A percentile compares a stretch with the other conserved stretches of the same genome.
Conservation (phyloP, 108 stramenopile genomes). For the Pseudonitzschia delicatissima region DNA sequence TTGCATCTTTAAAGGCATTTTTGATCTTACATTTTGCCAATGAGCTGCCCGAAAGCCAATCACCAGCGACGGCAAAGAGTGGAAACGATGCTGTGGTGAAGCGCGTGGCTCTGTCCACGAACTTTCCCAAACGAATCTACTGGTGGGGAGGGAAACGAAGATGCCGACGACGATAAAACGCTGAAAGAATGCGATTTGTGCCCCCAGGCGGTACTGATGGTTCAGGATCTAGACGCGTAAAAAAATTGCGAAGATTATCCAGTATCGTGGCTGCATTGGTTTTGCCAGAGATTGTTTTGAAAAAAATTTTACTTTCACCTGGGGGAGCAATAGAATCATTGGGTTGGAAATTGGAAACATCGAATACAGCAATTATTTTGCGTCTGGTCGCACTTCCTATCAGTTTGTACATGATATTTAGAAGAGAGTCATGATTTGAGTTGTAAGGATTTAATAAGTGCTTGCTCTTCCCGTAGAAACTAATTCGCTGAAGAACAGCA, state of each 20-base stretch:
- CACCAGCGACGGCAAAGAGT: too few species aligned
- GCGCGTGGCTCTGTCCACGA: conserved; percentile 67
- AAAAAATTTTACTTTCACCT: not conserved
- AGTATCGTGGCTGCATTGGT: too few species aligned
- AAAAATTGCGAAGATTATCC: not conserved
- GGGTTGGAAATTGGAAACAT: too few species aligned
- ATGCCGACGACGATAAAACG: conserved; percentile 36
- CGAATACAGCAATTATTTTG: too few species aligned
- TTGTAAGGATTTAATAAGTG: too few species aligned
- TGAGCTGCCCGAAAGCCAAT: too few species aligned
- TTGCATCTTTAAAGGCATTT: conserved; percentile 63
- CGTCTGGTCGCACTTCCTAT: not conserved
- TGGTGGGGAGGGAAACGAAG: conserved; percentile 1
- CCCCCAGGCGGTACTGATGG: conserved; percentile 84
- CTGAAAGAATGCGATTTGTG: conserved; percentile 66
- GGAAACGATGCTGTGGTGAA: conserved; percentile 20
- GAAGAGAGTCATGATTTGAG: too few species aligned
- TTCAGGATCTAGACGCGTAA: conserved; percentile 88
- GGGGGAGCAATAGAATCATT: not conserved
- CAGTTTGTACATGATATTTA: not conserved
- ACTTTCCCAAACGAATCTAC: conserved; percentile 68
- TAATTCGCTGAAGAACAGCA: too few species aligned
- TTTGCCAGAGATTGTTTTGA: not conserved
- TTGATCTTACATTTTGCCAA: conserved; percentile 72
- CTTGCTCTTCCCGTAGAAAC: too few species aligned